Conservation (phyloP, 1,139 yeast genomes). For the Nakaseomyces kungkrabaensis region DNA sequence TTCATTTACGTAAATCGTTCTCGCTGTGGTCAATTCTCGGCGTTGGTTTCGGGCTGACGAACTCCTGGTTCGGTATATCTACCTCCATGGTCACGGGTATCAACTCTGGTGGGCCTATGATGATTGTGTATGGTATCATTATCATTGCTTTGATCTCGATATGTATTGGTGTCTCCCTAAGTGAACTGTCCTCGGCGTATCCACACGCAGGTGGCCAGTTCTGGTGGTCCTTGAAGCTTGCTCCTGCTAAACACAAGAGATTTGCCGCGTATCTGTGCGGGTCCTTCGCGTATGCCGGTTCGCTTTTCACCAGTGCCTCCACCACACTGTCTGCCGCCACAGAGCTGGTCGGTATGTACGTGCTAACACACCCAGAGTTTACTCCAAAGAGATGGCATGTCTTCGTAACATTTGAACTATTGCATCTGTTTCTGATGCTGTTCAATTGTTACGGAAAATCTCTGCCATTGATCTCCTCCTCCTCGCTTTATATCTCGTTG, state of each 20-base stretch:
- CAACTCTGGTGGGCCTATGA: conserved; percentile 57
- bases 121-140: conserved; percentile 57
- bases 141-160: conserved; percentile 47
- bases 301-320: conserved; percentile 50
- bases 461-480: conserved; percentile 43
- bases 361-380: conserved; percentile 38
- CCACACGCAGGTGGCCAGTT: conserved; percentile 64
- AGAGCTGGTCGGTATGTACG: conserved; percentile 48
- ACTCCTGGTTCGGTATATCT: conserved; percentile 63
- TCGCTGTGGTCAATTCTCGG: conserved; percentile 46
- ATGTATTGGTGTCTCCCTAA: conserved; percentile 43
- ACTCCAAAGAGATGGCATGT: conserved; percentile 48
- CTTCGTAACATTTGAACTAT: conserved; percentile 42
- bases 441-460: conserved; percentile 52
- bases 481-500: conserved; percentile 47
- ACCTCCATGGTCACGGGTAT: conserved; percentile 57
- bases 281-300: conserved; percentile 50
- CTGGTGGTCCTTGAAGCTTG: conserved; percentile 50
- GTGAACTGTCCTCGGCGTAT: conserved; percentile 46
- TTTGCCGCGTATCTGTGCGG: conserved; percentile 51
- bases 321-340: conserved; percentile 46
- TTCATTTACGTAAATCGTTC: conserved; percentile 31
- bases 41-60: conserved; percentile 60
- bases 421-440: conserved; percentile 36
- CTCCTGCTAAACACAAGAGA: conserved; percentile 41